A percentile compares a stretch with the other conserved stretches of the same genome.
Evolutionary conservation across 2,329 filamentous ascomycete genomes (phyloP).

Genomic region (Neofusicoccum umdonicola): DNA sequence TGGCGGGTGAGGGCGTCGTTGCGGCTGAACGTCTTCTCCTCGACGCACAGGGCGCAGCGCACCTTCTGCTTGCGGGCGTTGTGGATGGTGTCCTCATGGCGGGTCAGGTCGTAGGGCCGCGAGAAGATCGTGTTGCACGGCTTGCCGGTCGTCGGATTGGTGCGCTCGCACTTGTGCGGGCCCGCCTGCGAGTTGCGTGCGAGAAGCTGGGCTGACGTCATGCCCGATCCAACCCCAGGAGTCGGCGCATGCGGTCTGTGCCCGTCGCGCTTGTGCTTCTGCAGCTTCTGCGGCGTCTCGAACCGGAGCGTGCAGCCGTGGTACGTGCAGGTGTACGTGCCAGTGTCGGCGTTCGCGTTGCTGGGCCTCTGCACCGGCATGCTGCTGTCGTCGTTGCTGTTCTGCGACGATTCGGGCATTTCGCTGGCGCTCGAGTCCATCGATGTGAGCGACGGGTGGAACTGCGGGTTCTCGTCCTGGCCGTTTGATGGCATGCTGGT

Average conservation of each 20-base stretch:
- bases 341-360: slow-evolving; percentile 69
- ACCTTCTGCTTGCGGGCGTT: slow-evolving; percentile 94
- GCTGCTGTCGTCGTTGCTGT: slow-evolving; percentile 28
- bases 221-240: slow-evolving; percentile 33
- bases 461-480: slow-evolving; percentile 52
- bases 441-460: slow-evolving; percentile 55
- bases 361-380: slow-evolving; percentile 52
- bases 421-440: slow-evolving; percentile 63
- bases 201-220: slow-evolving; percentile 56
- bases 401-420: slow-evolving; percentile 36
- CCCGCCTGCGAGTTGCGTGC: slow-evolving; percentile 82
- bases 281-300: slow-evolving; percentile 78
- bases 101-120: slow-evolving; percentile 89
- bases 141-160: slow-evolving; percentile 93
- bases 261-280: slow-evolving; percentile 93
- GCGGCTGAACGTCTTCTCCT: slow-evolving; percentile 95
- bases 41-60: slow-evolving; percentile 84
- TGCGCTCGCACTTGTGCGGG: slow-evolving; percentile 86
- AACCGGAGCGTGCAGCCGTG: slow-evolving; percentile 87
- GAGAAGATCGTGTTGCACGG: slow-evolving; percentile 94
- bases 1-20: slow-evolving; percentile 93
- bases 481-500: slow-evolving; percentile 24
- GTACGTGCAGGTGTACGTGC: slow-evolving; percentile 95
- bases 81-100: slow-evolving; percentile 97
- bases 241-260: slow-evolving; percentile 58